Conservation (phyloP, 2,329 filamentous ascomycete genomes). For the Venturia carpophila region DNA sequence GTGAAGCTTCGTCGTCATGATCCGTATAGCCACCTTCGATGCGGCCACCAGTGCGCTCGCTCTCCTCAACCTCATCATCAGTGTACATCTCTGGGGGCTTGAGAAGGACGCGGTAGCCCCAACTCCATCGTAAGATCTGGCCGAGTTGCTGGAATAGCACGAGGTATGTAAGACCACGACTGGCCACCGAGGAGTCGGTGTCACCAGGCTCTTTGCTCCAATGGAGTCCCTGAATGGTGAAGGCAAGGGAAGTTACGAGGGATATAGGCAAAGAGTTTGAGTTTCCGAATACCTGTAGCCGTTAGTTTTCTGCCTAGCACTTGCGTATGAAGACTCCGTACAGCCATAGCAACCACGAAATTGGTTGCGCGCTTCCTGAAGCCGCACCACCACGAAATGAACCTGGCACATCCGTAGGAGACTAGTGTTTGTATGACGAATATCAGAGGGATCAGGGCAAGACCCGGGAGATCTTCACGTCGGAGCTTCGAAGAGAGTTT, state of each 20-base stretch:
- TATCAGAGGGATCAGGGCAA: slow-evolving; percentile 92
- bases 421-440: slow-evolving; percentile 82
- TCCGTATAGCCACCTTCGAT: slow-evolving; percentile 49
- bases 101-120: slow-evolving; percentile 93
- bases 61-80: slow-evolving; percentile 52
- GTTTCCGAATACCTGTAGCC: slow-evolving; percentile 74
- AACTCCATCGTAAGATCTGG: slow-evolving; percentile 92
- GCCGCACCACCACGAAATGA: slow-evolving; percentile 65
- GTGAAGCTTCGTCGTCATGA: slow-evolving; percentile 37
- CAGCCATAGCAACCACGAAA: slow-evolving; percentile 93
- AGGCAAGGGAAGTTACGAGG: slow-evolving; percentile 84
- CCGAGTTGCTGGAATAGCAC: slow-evolving; percentile 97
- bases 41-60: slow-evolving; percentile 23
- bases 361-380: slow-evolving; percentile 82
- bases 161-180: slow-evolving; percentile 88
- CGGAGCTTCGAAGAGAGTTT: slow-evolving; percentile 93
- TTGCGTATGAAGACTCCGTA: slow-evolving; percentile 32
- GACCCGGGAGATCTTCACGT: slow-evolving; percentile 78
- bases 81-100: slow-evolving; percentile 70
- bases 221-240: slow-evolving; percentile 84
- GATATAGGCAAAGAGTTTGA: slow-evolving; percentile 97
- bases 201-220: slow-evolving; percentile 89
- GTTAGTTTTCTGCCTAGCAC: slow-evolving; percentile 19
- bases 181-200: slow-evolving; percentile 89
- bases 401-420: slow-evolving; percentile 68